A percentile compares a stretch with the other conserved stretches of the same genome.
These are phyloP conservation scores for Canariomyces notabilis DNA, from an alignment of 2,329 filamentous ascomycete species.

Conservation along the genomic window DNA sequence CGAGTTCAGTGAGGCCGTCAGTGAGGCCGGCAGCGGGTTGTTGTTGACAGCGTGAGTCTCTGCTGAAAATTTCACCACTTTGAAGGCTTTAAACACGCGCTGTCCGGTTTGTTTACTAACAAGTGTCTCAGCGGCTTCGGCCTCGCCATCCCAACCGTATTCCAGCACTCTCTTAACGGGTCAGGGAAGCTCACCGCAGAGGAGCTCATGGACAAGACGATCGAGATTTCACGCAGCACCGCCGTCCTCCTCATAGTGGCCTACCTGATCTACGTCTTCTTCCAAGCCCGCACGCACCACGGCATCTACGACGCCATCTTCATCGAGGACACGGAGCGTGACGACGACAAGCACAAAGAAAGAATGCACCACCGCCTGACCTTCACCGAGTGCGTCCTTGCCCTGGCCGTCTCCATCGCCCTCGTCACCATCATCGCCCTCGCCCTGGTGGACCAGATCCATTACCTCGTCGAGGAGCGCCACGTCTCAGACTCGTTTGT, in stretches of 20 bases:
- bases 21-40: slow-evolving; percentile 72
- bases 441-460: slow-evolving; percentile 68
- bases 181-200: slow-evolving; percentile 22
- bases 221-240: slow-evolving; percentile 65
- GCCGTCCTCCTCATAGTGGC: slow-evolving; percentile 66
- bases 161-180: slow-evolving; percentile 43
- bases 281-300: slow-evolving; percentile 73
- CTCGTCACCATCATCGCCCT: slow-evolving; percentile 71
- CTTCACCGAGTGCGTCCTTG: slow-evolving; percentile 64
- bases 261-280: slow-evolving; percentile 63
- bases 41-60: slow-evolving; percentile 68
- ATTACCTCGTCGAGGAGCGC: slow-evolving; percentile 45
- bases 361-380: slow-evolving; percentile 63
- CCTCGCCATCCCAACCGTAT: slow-evolving; percentile 51
- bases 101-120: neutral
- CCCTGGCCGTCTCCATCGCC: slow-evolving; percentile 57
- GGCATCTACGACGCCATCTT: slow-evolving; percentile 71
- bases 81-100: too few relatives aligned
- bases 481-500: slow-evolving; percentile 50
- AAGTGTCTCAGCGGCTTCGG: slow-evolving; percentile 39
- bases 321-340: slow-evolving; percentile 62
- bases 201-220: slow-evolving; percentile 47
- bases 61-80: neutral
- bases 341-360: slow-evolving; percentile 60
- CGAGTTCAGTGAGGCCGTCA: slow-evolving; percentile 68